These are phyloP conservation scores for Mucor mucedo DNA, from an alignment of 371 early-diverging fungal genomes.

Conservation along the genomic window DNA sequence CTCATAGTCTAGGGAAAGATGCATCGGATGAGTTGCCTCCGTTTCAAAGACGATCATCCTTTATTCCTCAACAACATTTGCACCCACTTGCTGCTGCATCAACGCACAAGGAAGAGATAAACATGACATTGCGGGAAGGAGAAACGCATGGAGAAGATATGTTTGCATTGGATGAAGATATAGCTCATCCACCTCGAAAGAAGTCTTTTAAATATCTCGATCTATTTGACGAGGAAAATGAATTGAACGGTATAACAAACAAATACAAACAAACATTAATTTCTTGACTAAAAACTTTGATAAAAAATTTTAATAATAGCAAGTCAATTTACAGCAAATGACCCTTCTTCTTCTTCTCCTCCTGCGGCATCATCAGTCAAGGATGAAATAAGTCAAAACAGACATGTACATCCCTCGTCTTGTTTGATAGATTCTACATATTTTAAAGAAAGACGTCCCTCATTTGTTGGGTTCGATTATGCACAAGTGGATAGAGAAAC, in stretches of 20 bases:
- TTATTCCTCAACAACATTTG: neutral
- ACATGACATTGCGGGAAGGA: neutral
- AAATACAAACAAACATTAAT: neutral
- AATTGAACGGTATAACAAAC: neutral
- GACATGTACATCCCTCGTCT: conserved; percentile 5
- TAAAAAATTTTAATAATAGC: neutral
- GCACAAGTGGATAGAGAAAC: conserved; percentile 23
- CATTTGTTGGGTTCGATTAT: conserved; percentile 21
- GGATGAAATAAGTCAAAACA: neutral
- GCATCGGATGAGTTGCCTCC: conserved; percentile 1
- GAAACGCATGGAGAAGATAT: conserved; percentile 32
- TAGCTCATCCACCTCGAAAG: neutral
- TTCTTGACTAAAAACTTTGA: neutral
- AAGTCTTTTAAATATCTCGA: conserved; percentile 13
- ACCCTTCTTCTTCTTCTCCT: neutral
- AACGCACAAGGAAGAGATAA: neutral
- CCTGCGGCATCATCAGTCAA: neutral
- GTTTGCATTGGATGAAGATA: conserved; percentile 53
- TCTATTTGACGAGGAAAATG: neutral
- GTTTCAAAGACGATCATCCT: neutral
- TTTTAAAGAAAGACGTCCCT: neutral
- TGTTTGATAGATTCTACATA: conserved; percentile 2
- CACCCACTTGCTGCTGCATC: conserved; percentile 10
- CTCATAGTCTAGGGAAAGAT: conserved; percentile 9
- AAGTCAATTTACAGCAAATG: neutral